These are phyloP conservation scores for Yarrowia galli DNA, from an alignment of 1,139 yeast species.

Conservation along the genomic window DNA sequence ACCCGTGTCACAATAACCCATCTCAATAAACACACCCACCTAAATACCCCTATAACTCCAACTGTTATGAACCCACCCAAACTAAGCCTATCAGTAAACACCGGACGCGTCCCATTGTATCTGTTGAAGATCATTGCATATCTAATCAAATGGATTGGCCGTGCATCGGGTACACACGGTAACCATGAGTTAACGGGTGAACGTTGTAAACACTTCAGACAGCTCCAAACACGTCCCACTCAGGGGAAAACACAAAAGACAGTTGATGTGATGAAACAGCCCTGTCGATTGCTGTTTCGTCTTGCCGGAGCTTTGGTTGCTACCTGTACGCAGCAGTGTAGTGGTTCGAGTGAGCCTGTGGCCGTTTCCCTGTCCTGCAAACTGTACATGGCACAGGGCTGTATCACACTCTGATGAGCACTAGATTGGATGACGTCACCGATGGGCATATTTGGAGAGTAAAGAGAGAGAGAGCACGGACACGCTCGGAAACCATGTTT, in stretches of 20 bases:
- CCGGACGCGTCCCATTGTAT: background rate
- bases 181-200: background rate
- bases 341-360: background rate
- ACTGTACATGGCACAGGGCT: background rate
- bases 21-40: too few species aligned
- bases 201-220: too few species aligned
- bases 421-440: conserved; percentile 17
- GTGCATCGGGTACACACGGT: too few species aligned
- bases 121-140: background rate
- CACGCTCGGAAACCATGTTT: background rate
- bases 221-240: too few species aligned
- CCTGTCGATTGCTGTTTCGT: conserved; percentile 3
- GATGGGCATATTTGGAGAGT: background rate
- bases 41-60: too few species aligned
- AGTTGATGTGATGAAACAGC: conserved; percentile 2
- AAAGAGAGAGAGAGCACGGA: background rate
- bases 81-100: too few species aligned
- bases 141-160: background rate
- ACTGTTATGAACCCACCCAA: too few species aligned
- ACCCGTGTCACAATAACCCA: too few species aligned
- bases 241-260: too few species aligned
- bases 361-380: background rate
- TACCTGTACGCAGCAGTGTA: background rate
- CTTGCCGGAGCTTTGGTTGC: background rate
- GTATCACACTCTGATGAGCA: background rate